Conservation (phyloP, 345 rosid species). For the Eutrema yunnanense region DNA sequence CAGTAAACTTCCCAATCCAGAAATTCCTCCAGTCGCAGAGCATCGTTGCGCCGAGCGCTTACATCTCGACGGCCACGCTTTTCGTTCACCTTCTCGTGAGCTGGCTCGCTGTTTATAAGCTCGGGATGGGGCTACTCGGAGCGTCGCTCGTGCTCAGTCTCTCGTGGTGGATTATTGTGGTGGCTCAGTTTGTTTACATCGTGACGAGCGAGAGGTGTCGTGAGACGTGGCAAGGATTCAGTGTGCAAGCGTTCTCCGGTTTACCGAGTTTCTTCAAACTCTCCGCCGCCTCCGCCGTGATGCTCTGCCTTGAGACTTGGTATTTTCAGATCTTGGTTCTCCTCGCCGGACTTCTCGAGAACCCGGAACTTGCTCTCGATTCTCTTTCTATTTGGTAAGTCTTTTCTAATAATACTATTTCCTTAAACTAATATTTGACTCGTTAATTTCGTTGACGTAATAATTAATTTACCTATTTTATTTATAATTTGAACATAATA, state of each 20-base stretch:
- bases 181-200: constrained; percentile 41
- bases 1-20: constrained; percentile 53
- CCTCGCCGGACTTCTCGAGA: constrained; percentile 44
- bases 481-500: background rate
- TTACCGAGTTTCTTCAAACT: constrained; percentile 39
- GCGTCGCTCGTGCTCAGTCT: constrained; percentile 45
- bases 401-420: background rate
- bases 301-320: constrained; percentile 58
- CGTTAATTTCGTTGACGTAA: background rate
- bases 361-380: constrained; percentile 44
- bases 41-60: constrained; percentile 53
- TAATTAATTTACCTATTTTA: background rate
- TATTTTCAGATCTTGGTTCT: constrained; percentile 50
- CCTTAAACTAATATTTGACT: background rate
- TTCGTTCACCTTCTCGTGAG: constrained; percentile 34
- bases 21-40: constrained; percentile 51
- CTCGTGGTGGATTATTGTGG: constrained; percentile 52
- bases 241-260: constrained; percentile 38
- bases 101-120: constrained; percentile 37
- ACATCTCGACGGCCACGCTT: constrained; percentile 40
- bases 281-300: constrained; percentile 53
- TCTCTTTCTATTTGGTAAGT: constrained; percentile 26
- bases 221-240: constrained; percentile 44
- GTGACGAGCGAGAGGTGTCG: constrained; percentile 36
- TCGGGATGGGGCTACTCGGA: constrained; percentile 40